These are phyloP conservation scores for Plantago elongata DNA, from an alignment of 257 asterid genomes.

Conservation along the genomic window DNA sequence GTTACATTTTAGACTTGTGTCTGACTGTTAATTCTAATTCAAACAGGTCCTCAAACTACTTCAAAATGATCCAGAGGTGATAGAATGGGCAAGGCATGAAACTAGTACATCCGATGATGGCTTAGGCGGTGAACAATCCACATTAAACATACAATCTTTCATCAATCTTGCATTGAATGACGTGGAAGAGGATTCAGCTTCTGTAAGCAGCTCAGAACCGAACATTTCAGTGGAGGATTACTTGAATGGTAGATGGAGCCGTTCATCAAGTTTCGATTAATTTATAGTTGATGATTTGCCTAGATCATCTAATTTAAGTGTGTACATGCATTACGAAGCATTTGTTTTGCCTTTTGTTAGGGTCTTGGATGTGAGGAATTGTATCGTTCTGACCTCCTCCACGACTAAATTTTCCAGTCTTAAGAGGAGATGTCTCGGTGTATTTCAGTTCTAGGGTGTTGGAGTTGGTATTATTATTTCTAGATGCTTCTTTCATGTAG, in stretches of 20 bases:
- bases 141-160: conserved; percentile 58
- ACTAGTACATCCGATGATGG: conserved; percentile 32
- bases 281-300: conserved; percentile 4
- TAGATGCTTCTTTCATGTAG: conserved; percentile 13
- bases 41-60: conserved; percentile 75
- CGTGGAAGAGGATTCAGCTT: conserved; percentile 64
- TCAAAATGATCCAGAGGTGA: conserved; percentile 48
- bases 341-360: conserved; percentile 11
- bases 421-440: conserved; percentile 12
- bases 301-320: conserved; percentile 15
- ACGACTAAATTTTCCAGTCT: conserved; percentile 25
- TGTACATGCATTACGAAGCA: conserved; percentile 19
- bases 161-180: conserved; percentile 70
- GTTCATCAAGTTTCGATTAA: conserved; percentile 67
- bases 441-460: neutral
- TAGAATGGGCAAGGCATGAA: conserved; percentile 58
- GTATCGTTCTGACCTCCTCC: conserved; percentile 50
- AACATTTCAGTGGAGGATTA: conserved; percentile 80
- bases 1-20: neutral
- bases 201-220: conserved; percentile 60
- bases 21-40: conserved; percentile 8
- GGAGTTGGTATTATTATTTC: neutral
- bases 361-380: conserved; percentile 58
- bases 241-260: conserved; percentile 72
- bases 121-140: conserved; percentile 39